phyloP scores from a whole-genome alignment of 768 basidiomycete genomes.

The Bullera alba region DNA sequence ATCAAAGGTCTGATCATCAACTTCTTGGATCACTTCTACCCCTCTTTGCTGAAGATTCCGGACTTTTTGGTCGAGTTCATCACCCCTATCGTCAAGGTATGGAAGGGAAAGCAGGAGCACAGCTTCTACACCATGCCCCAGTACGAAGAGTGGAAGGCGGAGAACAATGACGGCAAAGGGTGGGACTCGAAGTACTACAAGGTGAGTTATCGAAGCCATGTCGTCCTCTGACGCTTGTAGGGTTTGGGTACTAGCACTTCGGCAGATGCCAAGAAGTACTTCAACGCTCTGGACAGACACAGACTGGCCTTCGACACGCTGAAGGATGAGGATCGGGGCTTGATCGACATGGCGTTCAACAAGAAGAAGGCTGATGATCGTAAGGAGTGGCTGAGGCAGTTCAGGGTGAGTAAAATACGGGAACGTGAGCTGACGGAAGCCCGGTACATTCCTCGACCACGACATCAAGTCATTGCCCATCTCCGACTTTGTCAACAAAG shows the following conservation, averaged over 20 bases:
- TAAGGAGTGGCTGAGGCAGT: conserved; percentile 94
- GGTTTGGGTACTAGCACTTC: conserved; percentile 93
- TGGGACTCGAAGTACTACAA: conserved; percentile 98
- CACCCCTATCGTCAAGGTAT: conserved; percentile 90
- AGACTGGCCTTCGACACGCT: conserved; percentile 84
- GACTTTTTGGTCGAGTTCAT: conserved; percentile 96
- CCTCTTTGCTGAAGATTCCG: conserved; percentile 80
- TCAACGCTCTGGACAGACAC: conserved; percentile 83
- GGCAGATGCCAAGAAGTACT: conserved; percentile 85
- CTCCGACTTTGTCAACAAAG: conserved; percentile 95
- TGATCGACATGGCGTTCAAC: conserved; percentile 97
- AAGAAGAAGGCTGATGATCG: conserved; percentile 99
- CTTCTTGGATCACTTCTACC: conserved; percentile 93
- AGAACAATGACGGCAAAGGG: conserved; percentile 63
- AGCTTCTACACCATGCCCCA: conserved; percentile 98
- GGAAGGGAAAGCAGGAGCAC: conserved; percentile 66
- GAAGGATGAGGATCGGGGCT: conserved; percentile 70
- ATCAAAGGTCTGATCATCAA: conserved; percentile 99
- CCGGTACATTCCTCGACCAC: conserved; percentile 90
- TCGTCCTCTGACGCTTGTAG: conserved; percentile 48
- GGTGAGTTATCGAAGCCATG: conserved; percentile 50
- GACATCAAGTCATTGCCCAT: conserved; percentile 75
- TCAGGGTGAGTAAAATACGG: conserved; percentile 56
- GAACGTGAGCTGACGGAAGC: conserved; percentile 50
- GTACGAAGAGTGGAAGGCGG: conserved; percentile 84